Base-by-base conservation (phyloP, 2,329 filamentous ascomycete species). In the Rutstroemia sp. region DNA sequence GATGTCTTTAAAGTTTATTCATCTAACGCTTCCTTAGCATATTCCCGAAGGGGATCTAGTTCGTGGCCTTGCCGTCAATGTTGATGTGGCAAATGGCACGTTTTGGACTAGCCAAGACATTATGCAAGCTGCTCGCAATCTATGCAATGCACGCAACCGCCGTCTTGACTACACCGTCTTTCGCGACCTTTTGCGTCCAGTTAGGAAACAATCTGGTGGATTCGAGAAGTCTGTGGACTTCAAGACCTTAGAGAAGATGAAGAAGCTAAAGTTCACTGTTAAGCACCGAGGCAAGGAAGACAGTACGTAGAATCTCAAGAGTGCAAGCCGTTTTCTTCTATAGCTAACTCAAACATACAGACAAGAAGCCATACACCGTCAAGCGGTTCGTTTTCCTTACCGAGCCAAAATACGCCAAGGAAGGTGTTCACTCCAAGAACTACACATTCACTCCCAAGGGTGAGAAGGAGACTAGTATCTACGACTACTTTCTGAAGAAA, bases 41-140 rank as follows among this genome's bases (percentile, higher is more conserved):
- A 6, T 51, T 6, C 18, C 25, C 50, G 53, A 56, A 9, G 47
- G 81, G 34, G 79, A 81, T 25, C 30, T 37, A 2, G 41, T 54
- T 14, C 44, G 45, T 54, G 82, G 82, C 8, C 77, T 97, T 5
- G 83, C 88, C 0, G 75, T 99, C 68, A 97, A 96, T 64, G 83
- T 95, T 10, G 92, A 99, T 66, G 87, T 96, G 30, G 87, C 92
- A 56, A 96, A 97, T 68, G 88, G 90, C 0, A 88, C 88, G 12
- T 99, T 99, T 74, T 97, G 89, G 87, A 78, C 75, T 39, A 58
- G 71, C 1, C 69, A 71, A 30, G 69, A 72, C 42, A 58, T 77
- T 14, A 63, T 66, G 16, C 62, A 68, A 19, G 65, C 70, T 52
- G 71, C 70, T 45, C 59, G 70, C 1, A 67, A 71, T 50, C 56